phyloP scores from a whole-genome alignment of 2,329 filamentous ascomycete genomes.

The Ophiocordyceps camponoti-saundersi region DNA sequence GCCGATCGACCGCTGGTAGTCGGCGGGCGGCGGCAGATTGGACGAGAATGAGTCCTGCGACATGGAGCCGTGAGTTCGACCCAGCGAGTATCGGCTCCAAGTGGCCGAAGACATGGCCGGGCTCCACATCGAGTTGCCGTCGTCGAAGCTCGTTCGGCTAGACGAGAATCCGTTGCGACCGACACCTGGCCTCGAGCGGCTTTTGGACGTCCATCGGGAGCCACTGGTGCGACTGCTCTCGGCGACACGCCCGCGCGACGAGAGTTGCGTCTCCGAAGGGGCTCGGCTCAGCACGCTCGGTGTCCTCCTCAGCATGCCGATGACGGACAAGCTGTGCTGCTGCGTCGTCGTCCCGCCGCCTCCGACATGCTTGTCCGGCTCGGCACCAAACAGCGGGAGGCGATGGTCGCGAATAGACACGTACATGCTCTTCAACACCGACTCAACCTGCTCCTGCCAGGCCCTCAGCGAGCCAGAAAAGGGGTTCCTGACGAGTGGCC shows the following conservation, averaged over 20 bases:
- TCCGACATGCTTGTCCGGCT: slow-evolving; percentile 23
- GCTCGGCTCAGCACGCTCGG: slow-evolving; percentile 88
- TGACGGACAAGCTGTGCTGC: slow-evolving; percentile 53
- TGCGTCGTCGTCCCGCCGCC: slow-evolving; percentile 18
- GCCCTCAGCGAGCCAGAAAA: slow-evolving; percentile 59
- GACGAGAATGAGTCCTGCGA: slow-evolving; percentile 84
- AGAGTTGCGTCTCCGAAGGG: slow-evolving; percentile 63
- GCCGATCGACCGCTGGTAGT: slow-evolving; percentile 91
- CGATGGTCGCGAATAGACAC: slow-evolving; percentile 71
- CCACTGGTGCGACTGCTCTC: slow-evolving; percentile 37
- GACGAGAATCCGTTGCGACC: slow-evolving; percentile 71
- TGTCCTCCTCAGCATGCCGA: slow-evolving; percentile 62
- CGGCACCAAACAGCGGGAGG: slow-evolving; percentile 70
- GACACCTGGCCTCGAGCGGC: slow-evolving; percentile 59
- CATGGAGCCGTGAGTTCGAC: slow-evolving; percentile 79
- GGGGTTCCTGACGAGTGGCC: slow-evolving; percentile 59
- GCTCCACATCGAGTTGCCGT: slow-evolving; percentile 79
- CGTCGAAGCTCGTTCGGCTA: slow-evolving; percentile 86
- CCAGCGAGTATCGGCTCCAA: slow-evolving; percentile 87
- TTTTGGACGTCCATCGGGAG: slow-evolving; percentile 71
- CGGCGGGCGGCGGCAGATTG: slow-evolving; percentile 47
- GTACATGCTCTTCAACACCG: slow-evolving; percentile 85
- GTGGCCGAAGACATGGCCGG: slow-evolving; percentile 73
- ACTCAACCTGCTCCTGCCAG: slow-evolving; percentile 82
- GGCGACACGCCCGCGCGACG: slow-evolving; percentile 50